phyloP scores from a whole-genome alignment of 495 filamentous ascomycete genomes.

The Daldinia bambusicola region DNA sequence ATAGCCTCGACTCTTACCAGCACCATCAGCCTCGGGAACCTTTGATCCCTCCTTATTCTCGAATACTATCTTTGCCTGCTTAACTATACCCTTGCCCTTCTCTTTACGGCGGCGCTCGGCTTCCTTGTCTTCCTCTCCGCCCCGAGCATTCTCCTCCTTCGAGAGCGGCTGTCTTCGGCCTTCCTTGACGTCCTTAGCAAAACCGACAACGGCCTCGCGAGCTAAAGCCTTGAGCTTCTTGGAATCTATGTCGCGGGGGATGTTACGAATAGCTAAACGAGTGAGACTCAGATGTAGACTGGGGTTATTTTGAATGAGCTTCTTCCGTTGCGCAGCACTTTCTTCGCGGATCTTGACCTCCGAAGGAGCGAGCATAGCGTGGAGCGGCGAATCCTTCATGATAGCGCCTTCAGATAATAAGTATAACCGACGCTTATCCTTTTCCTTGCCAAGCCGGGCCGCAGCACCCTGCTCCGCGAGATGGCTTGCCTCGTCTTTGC shows the following conservation, averaged over 20 bases:
- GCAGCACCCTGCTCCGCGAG: conserved; percentile 75
- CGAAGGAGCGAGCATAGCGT: conserved; percentile 76
- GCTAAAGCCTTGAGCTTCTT: conserved; percentile 94
- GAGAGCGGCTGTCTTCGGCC: conserved; percentile 78
- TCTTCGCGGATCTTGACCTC: conserved; percentile 90
- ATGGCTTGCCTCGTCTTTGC: conserved; percentile 76
- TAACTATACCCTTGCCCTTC: conserved; percentile 92
- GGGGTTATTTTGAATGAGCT: conserved; percentile 88
- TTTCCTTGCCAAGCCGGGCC: conserved; percentile 73
- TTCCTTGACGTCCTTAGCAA: conserved; percentile 86
- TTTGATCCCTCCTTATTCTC: conserved; percentile 86
- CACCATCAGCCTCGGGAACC: conserved; percentile 71
- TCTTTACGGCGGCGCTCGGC: conserved; percentile 79
- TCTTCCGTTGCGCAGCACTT: conserved; percentile 86
- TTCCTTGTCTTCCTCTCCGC: conserved; percentile 78
- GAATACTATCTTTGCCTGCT: conserved; percentile 93
- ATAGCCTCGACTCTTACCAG: conserved; percentile 88
- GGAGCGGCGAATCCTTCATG: conserved; percentile 73
- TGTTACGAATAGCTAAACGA: conserved; percentile 91
- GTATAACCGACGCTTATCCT: conserved; percentile 92
- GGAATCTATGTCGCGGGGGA: conserved; percentile 82
- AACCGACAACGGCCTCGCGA: conserved; percentile 88
- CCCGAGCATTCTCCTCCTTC: conserved; percentile 84
- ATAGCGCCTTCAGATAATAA: conserved; percentile 89
- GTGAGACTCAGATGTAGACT: conserved; percentile 89